phyloP scores from a whole-genome alignment of 2,329 filamentous ascomycete genomes.

The Cordyceps tenuipes region DNA sequence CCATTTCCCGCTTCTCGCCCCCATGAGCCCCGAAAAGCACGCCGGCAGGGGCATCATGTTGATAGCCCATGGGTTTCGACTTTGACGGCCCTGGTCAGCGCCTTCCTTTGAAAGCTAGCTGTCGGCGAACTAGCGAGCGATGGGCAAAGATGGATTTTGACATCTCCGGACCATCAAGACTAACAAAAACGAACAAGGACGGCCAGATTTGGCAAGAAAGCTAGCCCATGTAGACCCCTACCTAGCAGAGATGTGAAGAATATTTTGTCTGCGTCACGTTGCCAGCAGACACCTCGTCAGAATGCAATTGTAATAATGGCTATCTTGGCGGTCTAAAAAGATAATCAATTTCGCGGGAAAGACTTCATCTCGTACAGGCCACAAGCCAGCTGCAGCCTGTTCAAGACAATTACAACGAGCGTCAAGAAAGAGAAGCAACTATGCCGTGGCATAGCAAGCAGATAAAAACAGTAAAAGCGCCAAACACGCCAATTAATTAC shows the following conservation, averaged over 20 bases:
- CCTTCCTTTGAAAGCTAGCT: not conserved
- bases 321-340: not conserved
- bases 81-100: no score
- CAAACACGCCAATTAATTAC: slow-evolving; percentile 21
- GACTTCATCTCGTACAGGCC: slow-evolving; percentile 4
- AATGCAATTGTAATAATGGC: not conserved
- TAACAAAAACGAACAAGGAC: no score
- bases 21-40: not conserved
- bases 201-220: no score
- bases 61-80: no score
- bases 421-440: slow-evolving; percentile 15
- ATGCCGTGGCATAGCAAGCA: slow-evolving; percentile 12
- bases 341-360: slow-evolving; percentile 11
- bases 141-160: not conserved
- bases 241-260: no score
- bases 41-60: not conserved
- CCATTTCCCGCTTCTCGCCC: not conserved
- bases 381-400: slow-evolving; percentile 10
- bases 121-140: not conserved
- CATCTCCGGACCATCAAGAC: not conserved
- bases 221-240: no score
- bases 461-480: slow-evolving; percentile 18
- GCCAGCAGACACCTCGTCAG: not conserved
- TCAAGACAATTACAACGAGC: slow-evolving; percentile 13
- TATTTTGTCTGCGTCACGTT: no score